Evolutionary conservation across 2,329 filamentous ascomycete species (phyloP), one percentile per base, ranked within the genome.

Genomic region (Fusarium sp.): DNA sequence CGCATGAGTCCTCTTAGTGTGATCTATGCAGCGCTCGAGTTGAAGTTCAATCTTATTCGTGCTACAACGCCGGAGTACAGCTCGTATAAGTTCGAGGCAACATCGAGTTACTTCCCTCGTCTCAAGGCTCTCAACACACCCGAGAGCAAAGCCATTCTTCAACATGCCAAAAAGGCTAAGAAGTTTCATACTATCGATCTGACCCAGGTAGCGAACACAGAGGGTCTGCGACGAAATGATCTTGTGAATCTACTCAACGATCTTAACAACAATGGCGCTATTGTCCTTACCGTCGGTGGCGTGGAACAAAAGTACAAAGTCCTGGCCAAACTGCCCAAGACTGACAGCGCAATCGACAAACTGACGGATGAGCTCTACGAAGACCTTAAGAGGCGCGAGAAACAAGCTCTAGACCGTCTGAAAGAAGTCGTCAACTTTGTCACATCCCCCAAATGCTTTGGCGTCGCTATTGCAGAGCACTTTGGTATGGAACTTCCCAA

Each of bases 1-100:
- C 83, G 84, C 22, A 65, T 78, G 3, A 85, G 78, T 5, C 81
- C 85, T 0, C 78, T 90, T 8, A 79, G 79, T 42, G 85, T 87
- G 53, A 83, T 90, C 18, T 88, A 89, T 54, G 87, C 88, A 0
- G 84, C 87, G n/a, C 79, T 91, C 2, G 89, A 91, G 73, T 80
- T 91, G 7, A 85, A 84, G 5, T 89, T 88, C 63, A 80, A 81
- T 1, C 79, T 90, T 0, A 81, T 91, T 30, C 83, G 89, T 24
- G 87, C 85, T 18, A 85, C 83, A 20, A 90, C 84, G 0, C 87
- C 84, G 0, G 85, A 89, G 43, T 91, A 90, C 64, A 85, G 82
- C 10, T 79, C 82, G 2, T 90, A 90, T 75, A 82, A 81, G 32
- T 91, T 85, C 70, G 81, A 81, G 47, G 77, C 79, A 15, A 79